These are phyloP conservation scores for Fusarium stilboides DNA, from an alignment of 2,329 filamentous ascomycete species.

Conservation along the genomic window DNA sequence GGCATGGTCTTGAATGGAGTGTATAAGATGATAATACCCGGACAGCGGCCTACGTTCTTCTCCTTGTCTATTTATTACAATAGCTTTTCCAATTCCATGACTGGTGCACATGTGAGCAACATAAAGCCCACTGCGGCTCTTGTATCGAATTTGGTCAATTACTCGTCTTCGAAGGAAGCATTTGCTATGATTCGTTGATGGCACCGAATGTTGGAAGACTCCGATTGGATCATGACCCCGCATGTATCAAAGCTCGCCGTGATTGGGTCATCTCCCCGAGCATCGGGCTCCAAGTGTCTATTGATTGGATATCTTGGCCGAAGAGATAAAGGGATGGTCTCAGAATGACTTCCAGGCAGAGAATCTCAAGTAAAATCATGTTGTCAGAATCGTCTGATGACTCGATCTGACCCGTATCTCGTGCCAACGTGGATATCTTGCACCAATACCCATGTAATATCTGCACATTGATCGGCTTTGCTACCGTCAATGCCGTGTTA, in stretches of 20 bases:
- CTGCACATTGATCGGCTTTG: no score
- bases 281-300: accelerated
- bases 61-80: no score
- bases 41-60: not conserved
- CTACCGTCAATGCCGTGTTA: no score
- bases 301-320: not conserved
- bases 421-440: no score
- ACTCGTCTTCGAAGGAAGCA: accelerated
- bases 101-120: no score
- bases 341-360: no score
- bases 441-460: no score
- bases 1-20: not conserved
- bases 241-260: accelerated
- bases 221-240: not conserved
- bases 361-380: not conserved
- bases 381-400: not conserved
- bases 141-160: not conserved
- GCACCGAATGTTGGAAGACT: accelerated
- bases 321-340: not conserved
- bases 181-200: not conserved
- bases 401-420: no score
- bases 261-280: not conserved
- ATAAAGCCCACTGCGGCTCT: no score
- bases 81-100: no score
- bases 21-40: not conserved